These are phyloP conservation scores for Pythium coloratum DNA, from an alignment of 352 stramenopile genomes.

Conservation along the genomic window DNA sequence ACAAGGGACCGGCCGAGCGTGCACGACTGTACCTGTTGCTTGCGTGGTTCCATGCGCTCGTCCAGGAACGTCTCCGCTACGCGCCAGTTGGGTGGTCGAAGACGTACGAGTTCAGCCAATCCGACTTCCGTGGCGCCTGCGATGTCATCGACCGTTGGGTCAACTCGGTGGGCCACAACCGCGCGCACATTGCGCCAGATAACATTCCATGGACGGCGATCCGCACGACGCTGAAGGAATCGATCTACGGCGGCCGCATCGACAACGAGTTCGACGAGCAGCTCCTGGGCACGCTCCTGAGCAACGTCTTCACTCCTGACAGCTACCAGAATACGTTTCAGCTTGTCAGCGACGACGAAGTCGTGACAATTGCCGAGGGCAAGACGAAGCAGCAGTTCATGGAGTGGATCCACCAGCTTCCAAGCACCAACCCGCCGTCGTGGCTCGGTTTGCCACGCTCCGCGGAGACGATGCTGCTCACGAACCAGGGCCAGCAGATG, in stretches of 20 bases:
- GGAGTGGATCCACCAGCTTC: conserved; percentile 86
- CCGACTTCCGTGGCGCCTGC: conserved; percentile 96
- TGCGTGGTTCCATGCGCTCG: conserved; percentile 97
- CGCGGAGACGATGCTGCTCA: conserved; percentile 89
- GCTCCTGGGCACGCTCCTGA: conserved; percentile 94
- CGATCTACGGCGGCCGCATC: conserved; percentile 97
- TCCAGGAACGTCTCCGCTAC: conserved; percentile 98
- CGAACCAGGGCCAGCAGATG: conserved; percentile 72
- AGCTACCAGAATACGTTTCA: conserved; percentile 92
- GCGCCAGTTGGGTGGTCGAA: conserved; percentile 98
- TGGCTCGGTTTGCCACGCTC: conserved; percentile 93
- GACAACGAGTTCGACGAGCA: conserved; percentile 97
- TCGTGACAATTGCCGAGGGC: conserved; percentile 83
- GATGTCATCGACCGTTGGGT: conserved; percentile 98
- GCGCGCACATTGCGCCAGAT: conserved; percentile 92
- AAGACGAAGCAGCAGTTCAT: conserved; percentile 92
- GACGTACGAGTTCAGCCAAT: conserved; percentile 99
- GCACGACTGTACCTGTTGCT: conserved; percentile 96
- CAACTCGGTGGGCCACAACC: conserved; percentile 78
- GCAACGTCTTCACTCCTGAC: conserved; percentile 92
- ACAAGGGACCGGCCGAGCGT: conserved; percentile 85
- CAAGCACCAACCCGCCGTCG: conserved; percentile 88
- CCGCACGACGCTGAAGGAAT: conserved; percentile 94
- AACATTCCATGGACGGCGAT: conserved; percentile 99
- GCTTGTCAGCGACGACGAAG: conserved; percentile 48